These are phyloP conservation scores for Botrytis fragariae DNA, from an alignment of 2,329 filamentous ascomycete genomes.

Conservation along the genomic window DNA sequence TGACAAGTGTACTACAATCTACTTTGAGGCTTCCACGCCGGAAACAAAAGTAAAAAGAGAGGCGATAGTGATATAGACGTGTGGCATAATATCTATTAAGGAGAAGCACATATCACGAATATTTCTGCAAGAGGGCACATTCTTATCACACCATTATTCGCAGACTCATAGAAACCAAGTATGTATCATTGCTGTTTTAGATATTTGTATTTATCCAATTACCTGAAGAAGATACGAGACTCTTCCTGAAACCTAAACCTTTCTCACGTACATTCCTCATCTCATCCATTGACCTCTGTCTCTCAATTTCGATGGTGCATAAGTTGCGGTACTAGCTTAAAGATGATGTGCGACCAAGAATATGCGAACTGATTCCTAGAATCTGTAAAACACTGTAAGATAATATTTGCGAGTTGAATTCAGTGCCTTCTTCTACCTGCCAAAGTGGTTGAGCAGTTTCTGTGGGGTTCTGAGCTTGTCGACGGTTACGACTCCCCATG, in stretches of 20 bases:
- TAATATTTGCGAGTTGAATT: no score
- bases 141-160: background rate
- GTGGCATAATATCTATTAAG: no score
- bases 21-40: no score
- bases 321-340: no score
- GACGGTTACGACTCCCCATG: background rate
- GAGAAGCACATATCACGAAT: background rate
- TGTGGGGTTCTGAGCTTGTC: no score
- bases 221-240: background rate
- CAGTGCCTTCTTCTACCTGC: no score
- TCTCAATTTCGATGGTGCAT: background rate
- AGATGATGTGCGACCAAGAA: no score
- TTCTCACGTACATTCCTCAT: background rate
- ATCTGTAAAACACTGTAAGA: no score
- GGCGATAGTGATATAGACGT: background rate
- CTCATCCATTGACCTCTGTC: background rate
- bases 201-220: background rate
- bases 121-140: background rate
- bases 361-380: no score
- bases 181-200: background rate
- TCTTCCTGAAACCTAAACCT: background rate
- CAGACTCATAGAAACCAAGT: background rate
- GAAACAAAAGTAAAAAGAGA: background rate
- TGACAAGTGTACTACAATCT: background rate
- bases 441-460: no score